phyloP scores from a whole-genome alignment of 176 grass and related monocot species.

The Tillandsia leiboldiana region DNA sequence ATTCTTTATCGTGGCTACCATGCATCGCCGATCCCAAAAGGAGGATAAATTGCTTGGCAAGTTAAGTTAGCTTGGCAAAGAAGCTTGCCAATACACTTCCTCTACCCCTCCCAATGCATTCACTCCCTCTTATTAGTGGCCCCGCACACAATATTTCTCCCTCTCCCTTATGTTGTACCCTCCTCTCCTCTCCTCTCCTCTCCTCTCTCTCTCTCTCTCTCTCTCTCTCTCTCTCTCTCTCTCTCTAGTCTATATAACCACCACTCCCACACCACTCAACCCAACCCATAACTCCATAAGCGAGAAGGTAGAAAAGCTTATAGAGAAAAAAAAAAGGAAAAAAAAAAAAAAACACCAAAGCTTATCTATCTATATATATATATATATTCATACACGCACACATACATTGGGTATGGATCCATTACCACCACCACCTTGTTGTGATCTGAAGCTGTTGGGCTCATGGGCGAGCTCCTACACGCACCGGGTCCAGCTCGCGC shows the following conservation, averaged over 20 bases:
- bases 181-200: neutral
- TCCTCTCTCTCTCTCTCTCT: neutral
- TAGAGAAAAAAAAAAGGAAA: too few relatives aligned
- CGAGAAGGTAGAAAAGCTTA: neutral
- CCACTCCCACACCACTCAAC: too few relatives aligned
- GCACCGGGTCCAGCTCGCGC: slow-evolving; percentile 72
- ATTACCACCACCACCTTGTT: neutral
- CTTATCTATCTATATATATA: too few relatives aligned
- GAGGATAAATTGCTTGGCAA: neutral
- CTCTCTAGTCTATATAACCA: neutral
- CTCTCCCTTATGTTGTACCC: neutral
- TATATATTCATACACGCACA: too few relatives aligned
- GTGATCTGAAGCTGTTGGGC: slow-evolving; percentile 45
- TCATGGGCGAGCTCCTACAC: slow-evolving; percentile 95
- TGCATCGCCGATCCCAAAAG: too few relatives aligned
- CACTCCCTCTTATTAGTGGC: neutral
- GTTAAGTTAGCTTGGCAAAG: neutral
- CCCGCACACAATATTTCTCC: neutral
- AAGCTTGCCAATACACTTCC: neutral
- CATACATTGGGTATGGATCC: too few relatives aligned
- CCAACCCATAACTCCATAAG: neutral
- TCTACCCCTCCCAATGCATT: neutral
- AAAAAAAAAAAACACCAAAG: too few relatives aligned
- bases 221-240: neutral
- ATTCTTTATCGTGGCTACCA: too few relatives aligned